A percentile compares a stretch with the other conserved stretches of the same genome.
Evolutionary conservation across 495 filamentous ascomycete genomes (phyloP).

Genomic region (Neurospora sp.): DNA sequence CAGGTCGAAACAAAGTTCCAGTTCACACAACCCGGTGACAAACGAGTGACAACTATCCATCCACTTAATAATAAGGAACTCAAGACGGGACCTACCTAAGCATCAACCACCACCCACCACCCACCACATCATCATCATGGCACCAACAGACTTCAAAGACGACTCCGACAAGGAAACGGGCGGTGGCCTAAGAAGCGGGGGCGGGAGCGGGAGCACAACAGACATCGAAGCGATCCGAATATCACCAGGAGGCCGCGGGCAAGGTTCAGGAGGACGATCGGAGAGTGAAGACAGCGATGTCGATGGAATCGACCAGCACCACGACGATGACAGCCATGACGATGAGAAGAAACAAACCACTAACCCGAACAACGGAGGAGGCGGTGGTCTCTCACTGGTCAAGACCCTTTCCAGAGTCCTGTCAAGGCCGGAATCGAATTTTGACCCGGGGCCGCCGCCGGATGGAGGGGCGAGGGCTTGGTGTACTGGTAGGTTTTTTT

Average conservation of each 20-base stretch:
- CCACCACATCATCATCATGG: not conserved
- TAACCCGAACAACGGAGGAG: not conserved
- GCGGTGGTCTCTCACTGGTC: constrained; percentile 10
- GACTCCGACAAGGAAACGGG: not conserved
- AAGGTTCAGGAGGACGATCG: no score
- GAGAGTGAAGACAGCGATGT: no score
- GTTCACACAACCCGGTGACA: no score
- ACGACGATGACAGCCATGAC: not conserved
- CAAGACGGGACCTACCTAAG: not conserved
- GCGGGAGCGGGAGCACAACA: not conserved
- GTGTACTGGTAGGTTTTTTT: constrained; percentile 30
- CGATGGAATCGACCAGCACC: no score
- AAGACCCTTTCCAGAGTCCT: constrained; percentile 25
- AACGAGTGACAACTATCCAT: not conserved
- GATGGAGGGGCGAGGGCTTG: constrained; percentile 44
- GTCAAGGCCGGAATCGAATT: constrained; percentile 28
- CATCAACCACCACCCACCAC: not conserved
- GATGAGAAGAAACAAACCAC: not conserved
- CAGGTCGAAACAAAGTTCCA: no score
- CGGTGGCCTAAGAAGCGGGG: not conserved
- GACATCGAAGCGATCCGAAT: no score
- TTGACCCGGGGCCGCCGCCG: constrained; percentile 41
- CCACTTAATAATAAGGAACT: not conserved
- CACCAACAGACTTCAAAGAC: not conserved
- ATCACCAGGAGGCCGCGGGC: no score